phyloP scores from a whole-genome alignment of 1,139 yeast species.

The Pneumocystis carinii region DNA sequence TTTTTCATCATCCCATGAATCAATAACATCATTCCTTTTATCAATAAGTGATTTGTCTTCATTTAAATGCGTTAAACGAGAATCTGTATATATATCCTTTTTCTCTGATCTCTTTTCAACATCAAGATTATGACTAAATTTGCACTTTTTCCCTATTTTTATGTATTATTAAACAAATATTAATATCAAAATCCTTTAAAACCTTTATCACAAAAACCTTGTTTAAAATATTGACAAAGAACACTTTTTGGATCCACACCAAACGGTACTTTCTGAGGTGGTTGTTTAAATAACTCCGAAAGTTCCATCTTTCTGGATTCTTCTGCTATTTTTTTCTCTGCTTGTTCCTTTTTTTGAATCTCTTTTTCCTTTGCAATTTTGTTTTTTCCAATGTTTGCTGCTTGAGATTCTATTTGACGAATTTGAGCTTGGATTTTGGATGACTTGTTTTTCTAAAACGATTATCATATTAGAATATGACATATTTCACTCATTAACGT shows the following conservation, averaged over 20 bases:
- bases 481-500: constrained; percentile 4
- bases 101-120: constrained; percentile 79
- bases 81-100: constrained; percentile 87
- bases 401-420: constrained; percentile 58
- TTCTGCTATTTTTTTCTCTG: constrained; percentile 81
- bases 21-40: constrained; percentile 36
- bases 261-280: constrained; percentile 77
- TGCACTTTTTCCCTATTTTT: constrained; percentile 59
- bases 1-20: constrained; percentile 92
- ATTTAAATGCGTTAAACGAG: constrained; percentile 30
- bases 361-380: constrained; percentile 41
- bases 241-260: constrained; percentile 97
- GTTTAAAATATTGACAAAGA: constrained; percentile 77
- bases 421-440: constrained; percentile 80
- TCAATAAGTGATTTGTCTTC: not conserved
- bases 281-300: constrained; percentile 51
- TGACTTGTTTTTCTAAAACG: constrained; percentile 57
- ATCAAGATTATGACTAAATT: constrained; percentile 79
- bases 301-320: constrained; percentile 84
- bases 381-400: constrained; percentile 31
- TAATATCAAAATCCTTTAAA: not conserved
- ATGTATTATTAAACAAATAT: not conserved
- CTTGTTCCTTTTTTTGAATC: constrained; percentile 56
- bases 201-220: constrained; percentile 50
- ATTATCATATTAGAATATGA: not conserved